These are phyloP conservation scores for Leishmania amazonensis DNA, from an alignment of 208 protist species.

Conservation along the genomic window DNA sequence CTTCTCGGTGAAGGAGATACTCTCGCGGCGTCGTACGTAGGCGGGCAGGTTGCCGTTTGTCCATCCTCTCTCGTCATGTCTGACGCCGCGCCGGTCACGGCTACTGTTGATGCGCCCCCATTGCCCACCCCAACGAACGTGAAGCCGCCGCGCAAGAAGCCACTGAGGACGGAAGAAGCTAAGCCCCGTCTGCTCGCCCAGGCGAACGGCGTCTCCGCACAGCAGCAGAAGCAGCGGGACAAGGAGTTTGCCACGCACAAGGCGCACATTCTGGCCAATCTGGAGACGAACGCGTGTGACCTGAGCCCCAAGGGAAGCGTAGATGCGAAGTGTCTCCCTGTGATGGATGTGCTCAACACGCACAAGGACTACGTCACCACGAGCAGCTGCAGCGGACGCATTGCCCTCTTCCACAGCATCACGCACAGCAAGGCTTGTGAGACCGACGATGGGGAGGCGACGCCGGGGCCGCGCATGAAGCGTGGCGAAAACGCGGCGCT, in stretches of 20 bases:
- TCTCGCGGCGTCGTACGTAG: neutral
- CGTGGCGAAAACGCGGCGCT: constrained; percentile 68
- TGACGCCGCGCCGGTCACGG: neutral
- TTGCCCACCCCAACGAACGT: constrained; percentile 9
- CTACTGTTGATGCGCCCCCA: neutral
- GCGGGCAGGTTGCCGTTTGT: neutral
- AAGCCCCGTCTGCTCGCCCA: neutral
- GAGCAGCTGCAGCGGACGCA: constrained; percentile 90
- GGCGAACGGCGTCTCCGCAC: neutral
- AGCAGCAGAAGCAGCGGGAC: constrained; percentile 52
- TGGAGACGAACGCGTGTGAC: constrained; percentile 70
- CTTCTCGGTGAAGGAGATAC: neutral
- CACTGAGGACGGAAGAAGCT: neutral
- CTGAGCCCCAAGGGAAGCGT: constrained; percentile 76
- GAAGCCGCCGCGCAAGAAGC: constrained; percentile 40
- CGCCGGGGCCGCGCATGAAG: constrained; percentile 43
- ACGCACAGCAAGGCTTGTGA: neutral
- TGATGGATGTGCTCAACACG: constrained; percentile 78
- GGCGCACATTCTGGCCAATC: constrained; percentile 57
- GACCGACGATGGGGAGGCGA: constrained; percentile 6
- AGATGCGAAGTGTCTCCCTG: constrained; percentile 70
- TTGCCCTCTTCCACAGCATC: constrained; percentile 84
- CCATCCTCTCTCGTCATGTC: neutral
- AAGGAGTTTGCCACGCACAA: constrained; percentile 80
- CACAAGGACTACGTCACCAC: constrained; percentile 84